Base-by-base conservation (phyloP, 2,329 filamentous ascomycete genomes). In the Sordariomycetes sp. region DNA sequence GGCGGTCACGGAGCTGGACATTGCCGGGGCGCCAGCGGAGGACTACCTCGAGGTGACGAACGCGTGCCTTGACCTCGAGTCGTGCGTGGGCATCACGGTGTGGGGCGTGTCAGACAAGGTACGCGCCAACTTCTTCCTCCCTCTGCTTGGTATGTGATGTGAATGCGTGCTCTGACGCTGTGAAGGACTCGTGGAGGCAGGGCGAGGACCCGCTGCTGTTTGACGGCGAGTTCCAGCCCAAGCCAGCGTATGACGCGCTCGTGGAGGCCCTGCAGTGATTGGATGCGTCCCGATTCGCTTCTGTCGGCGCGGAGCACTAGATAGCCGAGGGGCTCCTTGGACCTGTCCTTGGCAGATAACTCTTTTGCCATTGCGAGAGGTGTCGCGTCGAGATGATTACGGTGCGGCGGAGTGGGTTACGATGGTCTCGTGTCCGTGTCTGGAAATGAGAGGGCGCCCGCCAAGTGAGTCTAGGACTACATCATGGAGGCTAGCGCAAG, bases 1-100 rank as follows among this genome's bases (percentile, higher is more conserved):
- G 39, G 83, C 84, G 6, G 74, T 87, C 54, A 87, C 84, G 1
- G 84, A 87, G 70, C 74, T 87, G 25, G 86, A 89, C 64, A 87
- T 89, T 63, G 76, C 76, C 54, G 72, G 72, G 22, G 82, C 80
- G 10, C 70, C 75, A 17, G 62, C 75, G 2, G 68, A 68, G 20
- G 84, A 87, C 66, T 87, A 85, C 63, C 67, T 76, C 17, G 75
- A 76, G 45, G 75, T 81, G 20, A 74, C 75, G 60, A 74, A 79
- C 52, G 83, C 79, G 6, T 88, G 85, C 63, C 66, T 85, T 36
- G 69, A 75, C 25, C 70, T 82, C 53, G 59, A 71, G 7, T 80
- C 82, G 66, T 87, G 84, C 64, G 76, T 85, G 2, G 82, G 83
- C 56, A 78, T 87, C 60, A 87, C 84, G 0, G 79, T 84, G 45